Evolutionary conservation across 2,329 filamentous ascomycete species (phyloP).

Genomic region (Teratosphaeria nubilosa): DNA sequence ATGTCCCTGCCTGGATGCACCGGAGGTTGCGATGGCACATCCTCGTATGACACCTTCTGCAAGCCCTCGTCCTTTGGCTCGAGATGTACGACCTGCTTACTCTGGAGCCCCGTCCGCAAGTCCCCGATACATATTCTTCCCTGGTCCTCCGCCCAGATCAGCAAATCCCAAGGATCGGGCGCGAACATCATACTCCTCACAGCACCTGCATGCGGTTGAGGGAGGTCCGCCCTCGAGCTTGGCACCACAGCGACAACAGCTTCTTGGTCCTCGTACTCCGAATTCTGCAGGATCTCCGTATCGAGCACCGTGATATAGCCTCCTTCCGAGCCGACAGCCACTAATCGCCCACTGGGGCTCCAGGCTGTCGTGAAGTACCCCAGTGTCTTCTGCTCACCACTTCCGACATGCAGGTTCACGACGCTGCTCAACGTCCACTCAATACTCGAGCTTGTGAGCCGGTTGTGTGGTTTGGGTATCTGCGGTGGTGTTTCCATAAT

Average conservation of each 20-base stretch:
- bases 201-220: slow-evolving; percentile 52
- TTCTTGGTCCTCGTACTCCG: slow-evolving; percentile 39
- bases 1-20: slow-evolving; percentile 24
- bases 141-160: slow-evolving; percentile 90
- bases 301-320: slow-evolving; percentile 70
- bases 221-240: slow-evolving; percentile 59
- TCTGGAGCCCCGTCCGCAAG: slow-evolving; percentile 54
- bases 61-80: slow-evolving; percentile 47
- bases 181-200: slow-evolving; percentile 88
- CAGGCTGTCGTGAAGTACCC: slow-evolving; percentile 72
- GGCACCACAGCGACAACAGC: slow-evolving; percentile 65
- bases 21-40: slow-evolving; percentile 15
- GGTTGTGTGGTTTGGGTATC: slow-evolving; percentile 29
- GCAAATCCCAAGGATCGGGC: slow-evolving; percentile 76
- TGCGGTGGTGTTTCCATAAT: slow-evolving; percentile 23
- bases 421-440: slow-evolving; percentile 34
- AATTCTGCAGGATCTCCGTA: slow-evolving; percentile 32
- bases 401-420: slow-evolving; percentile 32
- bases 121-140: slow-evolving; percentile 66
- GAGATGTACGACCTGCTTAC: slow-evolving; percentile 59
- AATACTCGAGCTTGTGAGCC: slow-evolving; percentile 22
- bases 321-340: slow-evolving; percentile 71
- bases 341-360: slow-evolving; percentile 58
- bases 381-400: slow-evolving; percentile 24
- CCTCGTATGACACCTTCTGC: slow-evolving; percentile 37